Conservation (phyloP, 257 asterid species). For the Anisodus tanguticus region DNA sequence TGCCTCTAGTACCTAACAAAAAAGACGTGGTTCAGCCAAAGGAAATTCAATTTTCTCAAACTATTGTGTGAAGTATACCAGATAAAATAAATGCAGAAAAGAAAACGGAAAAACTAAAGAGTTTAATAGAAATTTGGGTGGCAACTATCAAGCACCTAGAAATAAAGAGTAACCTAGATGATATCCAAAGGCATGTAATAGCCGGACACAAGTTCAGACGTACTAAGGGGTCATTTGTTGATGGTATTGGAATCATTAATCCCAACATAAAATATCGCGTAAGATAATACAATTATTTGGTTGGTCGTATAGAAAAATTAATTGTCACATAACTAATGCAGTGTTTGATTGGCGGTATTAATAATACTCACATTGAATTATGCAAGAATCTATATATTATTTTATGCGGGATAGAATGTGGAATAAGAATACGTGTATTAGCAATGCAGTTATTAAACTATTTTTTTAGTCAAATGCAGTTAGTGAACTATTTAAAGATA, state of each 20-base stretch:
- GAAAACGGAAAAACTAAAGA: neutral
- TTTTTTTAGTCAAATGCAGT: too few species aligned
- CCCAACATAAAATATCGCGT: neutral
- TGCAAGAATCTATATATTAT: neutral
- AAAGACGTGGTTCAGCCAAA: conserved; percentile 16
- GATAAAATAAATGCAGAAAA: neutral
- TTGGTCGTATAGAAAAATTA: neutral
- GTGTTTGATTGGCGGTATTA: neutral
- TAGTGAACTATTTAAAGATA: neutral
- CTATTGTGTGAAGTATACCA: neutral
- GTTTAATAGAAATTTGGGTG: neutral
- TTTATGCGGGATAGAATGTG: neutral
- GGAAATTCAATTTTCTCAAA: neutral
- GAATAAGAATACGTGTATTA: too few species aligned
- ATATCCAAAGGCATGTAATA: neutral
- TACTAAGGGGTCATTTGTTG: neutral
- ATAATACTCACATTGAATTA: neutral
- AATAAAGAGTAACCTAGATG: neutral
- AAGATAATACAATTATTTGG: neutral
- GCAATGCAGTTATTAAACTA: too few species aligned
- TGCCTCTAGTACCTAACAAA: conserved; percentile 81
- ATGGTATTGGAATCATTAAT: neutral
- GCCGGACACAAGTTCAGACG: neutral
- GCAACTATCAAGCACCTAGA: neutral
- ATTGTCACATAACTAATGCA: neutral